These are phyloP conservation scores for Vitis hybrid DNA, from an alignment of 177 flowering plant species.

Conservation along the genomic window DNA sequence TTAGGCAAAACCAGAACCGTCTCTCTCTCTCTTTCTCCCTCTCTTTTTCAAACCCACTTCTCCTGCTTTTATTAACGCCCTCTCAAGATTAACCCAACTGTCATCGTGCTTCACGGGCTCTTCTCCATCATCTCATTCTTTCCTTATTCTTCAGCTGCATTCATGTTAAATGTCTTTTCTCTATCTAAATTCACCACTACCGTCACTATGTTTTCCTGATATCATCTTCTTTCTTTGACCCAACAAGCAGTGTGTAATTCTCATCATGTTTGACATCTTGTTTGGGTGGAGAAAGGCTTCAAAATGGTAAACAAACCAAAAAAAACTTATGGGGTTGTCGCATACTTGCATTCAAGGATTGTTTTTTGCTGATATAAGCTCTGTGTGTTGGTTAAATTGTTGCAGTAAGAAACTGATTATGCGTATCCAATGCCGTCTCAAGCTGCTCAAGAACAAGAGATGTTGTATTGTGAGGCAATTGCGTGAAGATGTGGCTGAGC, in stretches of 20 bases:
- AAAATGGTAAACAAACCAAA: constrained; percentile 41
- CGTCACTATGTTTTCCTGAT: too few species aligned
- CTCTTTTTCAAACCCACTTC: constrained; percentile 25
- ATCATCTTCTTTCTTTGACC: not conserved
- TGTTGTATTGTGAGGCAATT: constrained; percentile 35
- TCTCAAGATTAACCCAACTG: constrained; percentile 11
- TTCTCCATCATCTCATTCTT: not conserved
- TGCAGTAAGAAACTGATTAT: constrained; percentile 60
- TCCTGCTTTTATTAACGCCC: constrained; percentile 13
- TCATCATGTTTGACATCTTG: constrained; percentile 38
- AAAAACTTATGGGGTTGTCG: too few species aligned
- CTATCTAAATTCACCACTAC: not conserved
- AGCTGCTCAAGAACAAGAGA: constrained; percentile 51
- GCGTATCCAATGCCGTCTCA: constrained; percentile 42
- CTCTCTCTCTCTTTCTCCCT: constrained; percentile 2
- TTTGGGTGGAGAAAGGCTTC: constrained; percentile 74
- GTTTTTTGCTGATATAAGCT: not conserved
- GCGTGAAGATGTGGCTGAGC: constrained; percentile 45
- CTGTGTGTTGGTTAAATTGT: not conserved
- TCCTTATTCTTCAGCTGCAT: not conserved
- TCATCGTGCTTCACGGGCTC: constrained; percentile 2
- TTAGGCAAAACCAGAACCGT: not conserved
- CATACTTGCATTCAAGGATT: not conserved
- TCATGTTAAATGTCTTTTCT: not conserved
- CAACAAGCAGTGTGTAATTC: not conserved